Evolutionary conservation across 1,284 basidiomycete genomes (phyloP).

Genomic region (Rhodotorula sp.): DNA sequence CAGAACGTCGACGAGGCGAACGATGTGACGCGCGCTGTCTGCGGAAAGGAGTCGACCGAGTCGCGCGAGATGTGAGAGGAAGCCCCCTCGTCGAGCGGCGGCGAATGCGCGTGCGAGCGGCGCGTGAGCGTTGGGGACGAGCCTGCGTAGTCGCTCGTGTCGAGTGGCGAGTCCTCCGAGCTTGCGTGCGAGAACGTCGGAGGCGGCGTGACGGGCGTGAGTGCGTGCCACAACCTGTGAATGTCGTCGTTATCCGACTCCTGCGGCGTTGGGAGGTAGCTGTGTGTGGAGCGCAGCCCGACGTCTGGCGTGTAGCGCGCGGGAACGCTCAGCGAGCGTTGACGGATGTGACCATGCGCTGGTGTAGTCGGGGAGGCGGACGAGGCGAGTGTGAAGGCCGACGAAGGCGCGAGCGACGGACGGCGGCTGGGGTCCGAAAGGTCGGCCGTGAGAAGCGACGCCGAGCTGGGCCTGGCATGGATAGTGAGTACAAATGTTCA

Average conservation of each 20-base stretch:
- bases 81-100: too few species aligned
- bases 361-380: not conserved
- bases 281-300: not conserved
- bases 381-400: not conserved
- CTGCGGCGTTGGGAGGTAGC: not conserved
- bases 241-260: not conserved
- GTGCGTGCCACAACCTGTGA: not conserved
- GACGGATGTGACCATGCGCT: not conserved
- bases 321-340: slow-evolving; percentile 3
- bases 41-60: slow-evolving; percentile 3
- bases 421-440: too few species aligned
- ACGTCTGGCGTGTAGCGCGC: not conserved
- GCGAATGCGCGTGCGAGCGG: not conserved
- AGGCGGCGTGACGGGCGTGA: not conserved
- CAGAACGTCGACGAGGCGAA: slow-evolving; percentile 4
- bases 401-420: not conserved
- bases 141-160: not conserved
- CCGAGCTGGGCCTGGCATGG: not conserved
- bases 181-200: not conserved
- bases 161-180: not conserved
- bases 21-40: slow-evolving; percentile 2
- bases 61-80: too few species aligned
- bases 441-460: not conserved
- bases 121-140: not conserved
- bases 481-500: not conserved